phyloP scores from a whole-genome alignment of 805 yeast species.

The Saccharomycodes ludwigii region DNA sequence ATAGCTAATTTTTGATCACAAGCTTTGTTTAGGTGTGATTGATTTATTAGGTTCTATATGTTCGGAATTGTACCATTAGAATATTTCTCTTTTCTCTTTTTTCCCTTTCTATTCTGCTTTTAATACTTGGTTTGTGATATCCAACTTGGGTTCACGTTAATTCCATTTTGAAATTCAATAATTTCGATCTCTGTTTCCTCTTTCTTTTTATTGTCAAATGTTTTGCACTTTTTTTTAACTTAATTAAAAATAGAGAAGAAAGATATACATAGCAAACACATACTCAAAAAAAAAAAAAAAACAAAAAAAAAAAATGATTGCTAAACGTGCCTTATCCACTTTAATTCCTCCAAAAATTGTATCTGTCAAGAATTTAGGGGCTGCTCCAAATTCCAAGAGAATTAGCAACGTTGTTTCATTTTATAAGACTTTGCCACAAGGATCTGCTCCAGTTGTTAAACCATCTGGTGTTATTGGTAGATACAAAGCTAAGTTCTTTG shows the following conservation, averaged over 20 bases:
- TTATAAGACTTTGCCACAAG: slow-evolving; percentile 94
- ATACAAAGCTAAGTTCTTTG: slow-evolving; percentile 79
- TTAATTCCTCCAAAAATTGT: slow-evolving; percentile 98
- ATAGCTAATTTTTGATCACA: no score
- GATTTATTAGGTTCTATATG: no score
- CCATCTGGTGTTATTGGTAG: slow-evolving; percentile 58
- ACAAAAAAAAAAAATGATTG: slow-evolving; percentile 59
- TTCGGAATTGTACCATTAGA: no score
- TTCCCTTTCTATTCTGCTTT: no score
- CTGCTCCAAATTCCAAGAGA: slow-evolving; percentile 94
- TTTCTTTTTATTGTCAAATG: no score
- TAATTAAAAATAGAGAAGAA: not conserved
- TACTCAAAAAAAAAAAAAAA: slow-evolving; percentile 1
- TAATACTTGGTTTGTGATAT: not conserved
- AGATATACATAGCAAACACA: not conserved
- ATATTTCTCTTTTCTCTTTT: no score
- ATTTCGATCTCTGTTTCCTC: no score
- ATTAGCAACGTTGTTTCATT: slow-evolving; percentile 89
- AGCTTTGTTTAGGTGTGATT: no score
- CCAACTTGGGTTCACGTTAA: not conserved
- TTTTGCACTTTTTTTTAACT: not conserved
- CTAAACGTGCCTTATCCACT: slow-evolving; percentile 88
- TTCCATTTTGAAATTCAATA: no score
- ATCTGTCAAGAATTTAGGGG: slow-evolving; percentile 87
- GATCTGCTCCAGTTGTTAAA: slow-evolving; percentile 67